Evolutionary conservation across 148 eudicot species (phyloP).

Genomic region (Spergularia marina): DNA sequence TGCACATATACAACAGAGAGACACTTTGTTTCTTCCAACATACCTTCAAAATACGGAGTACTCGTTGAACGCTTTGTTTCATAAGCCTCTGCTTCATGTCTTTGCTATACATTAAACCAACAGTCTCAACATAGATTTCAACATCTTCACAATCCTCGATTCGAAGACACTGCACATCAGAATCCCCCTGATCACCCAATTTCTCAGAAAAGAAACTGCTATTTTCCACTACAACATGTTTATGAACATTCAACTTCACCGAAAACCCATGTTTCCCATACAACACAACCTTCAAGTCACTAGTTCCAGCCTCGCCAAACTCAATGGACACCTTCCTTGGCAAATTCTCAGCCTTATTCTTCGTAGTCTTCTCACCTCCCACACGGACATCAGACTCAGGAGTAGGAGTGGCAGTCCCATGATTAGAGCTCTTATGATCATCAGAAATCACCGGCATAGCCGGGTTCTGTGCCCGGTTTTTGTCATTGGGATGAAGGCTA

Average conservation of each 20-base stretch:
- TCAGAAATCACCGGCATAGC: conserved; percentile 32
- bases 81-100: conserved; percentile 75
- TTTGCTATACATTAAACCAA: conserved; percentile 82
- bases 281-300: conserved; percentile 73
- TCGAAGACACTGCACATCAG: conserved; percentile 42
- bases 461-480: conserved; percentile 28
- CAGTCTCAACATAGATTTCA: conserved; percentile 74
- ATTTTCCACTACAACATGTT: conserved; percentile 42
- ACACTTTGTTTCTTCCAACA: background rate
- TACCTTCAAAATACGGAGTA: conserved; percentile 83
- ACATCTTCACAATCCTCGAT: conserved; percentile 85
- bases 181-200: conserved; percentile 39
- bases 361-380: conserved; percentile 33
- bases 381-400: conserved; percentile 31
- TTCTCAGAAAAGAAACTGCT: conserved; percentile 59
- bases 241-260: conserved; percentile 87
- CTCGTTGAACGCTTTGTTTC: conserved; percentile 81
- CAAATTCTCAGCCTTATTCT: conserved; percentile 46
- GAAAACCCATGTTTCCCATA: conserved; percentile 69
- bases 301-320: conserved; percentile 81
- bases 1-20: background rate
- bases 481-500: conserved; percentile 33
- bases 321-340: conserved; percentile 79
- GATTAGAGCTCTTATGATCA: conserved; percentile 30
- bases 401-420: conserved; percentile 23